phyloP scores from a whole-genome alignment of 2,329 filamentous ascomycete genomes.

The Cylindrodendrum hubeiense region DNA sequence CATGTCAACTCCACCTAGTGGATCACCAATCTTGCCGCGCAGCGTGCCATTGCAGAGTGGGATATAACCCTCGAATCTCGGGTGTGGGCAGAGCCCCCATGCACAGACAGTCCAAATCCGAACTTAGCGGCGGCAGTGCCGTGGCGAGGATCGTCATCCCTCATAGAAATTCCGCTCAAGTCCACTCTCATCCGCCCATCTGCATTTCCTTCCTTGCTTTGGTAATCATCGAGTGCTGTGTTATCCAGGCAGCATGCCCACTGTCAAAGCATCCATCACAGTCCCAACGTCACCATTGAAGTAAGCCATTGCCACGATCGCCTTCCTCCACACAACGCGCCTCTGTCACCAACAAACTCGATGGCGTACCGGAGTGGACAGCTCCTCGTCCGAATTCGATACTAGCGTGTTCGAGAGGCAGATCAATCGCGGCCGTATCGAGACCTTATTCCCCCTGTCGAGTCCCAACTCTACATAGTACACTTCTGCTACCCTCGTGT shows the following conservation, averaged over 20 bases:
- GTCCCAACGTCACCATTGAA: too few species aligned
- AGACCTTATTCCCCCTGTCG: too few species aligned
- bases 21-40: not conserved
- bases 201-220: not conserved
- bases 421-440: too few species aligned
- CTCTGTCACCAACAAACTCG: too few species aligned
- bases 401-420: too few species aligned
- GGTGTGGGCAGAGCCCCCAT: not conserved
- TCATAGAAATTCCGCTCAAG: not conserved
- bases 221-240: not conserved
- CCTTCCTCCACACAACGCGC: too few species aligned
- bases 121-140: not conserved
- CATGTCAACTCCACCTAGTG: not conserved
- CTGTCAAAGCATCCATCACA: too few species aligned
- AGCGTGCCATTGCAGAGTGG: not conserved
- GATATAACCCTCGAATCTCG: slow-evolving; percentile 4
- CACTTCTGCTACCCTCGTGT: too few species aligned
- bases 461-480: too few species aligned
- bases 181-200: not conserved
- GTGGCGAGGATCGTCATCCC: not conserved
- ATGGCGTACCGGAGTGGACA: too few species aligned
- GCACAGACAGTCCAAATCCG: not conserved
- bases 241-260: not conserved
- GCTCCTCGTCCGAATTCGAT: too few species aligned
- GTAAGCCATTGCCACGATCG: too few species aligned